Percentiles rank a stretch among this genome's conserved stretches.
Conservation (phyloP, 2,329 filamentous ascomycete genomes). For the Fusarium sp. region DNA sequence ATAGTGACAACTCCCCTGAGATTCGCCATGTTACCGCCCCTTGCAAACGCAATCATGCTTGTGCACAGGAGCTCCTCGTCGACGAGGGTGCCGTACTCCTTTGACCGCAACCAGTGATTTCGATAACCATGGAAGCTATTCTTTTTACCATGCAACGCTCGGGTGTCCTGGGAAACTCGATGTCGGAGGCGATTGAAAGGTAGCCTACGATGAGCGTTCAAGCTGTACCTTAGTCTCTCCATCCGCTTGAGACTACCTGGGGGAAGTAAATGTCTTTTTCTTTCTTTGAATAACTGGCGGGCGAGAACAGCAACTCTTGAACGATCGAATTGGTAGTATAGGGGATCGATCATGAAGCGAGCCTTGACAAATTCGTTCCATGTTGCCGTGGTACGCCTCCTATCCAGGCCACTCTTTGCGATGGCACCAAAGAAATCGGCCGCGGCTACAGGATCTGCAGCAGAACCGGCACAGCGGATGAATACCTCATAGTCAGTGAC, state of each 20-base stretch:
- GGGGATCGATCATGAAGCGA: slow-evolving; percentile 58
- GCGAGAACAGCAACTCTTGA: slow-evolving; percentile 54
- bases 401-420: slow-evolving; percentile 39
- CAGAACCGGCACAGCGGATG: slow-evolving; percentile 61
- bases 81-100: slow-evolving; percentile 44
- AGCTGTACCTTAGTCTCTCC: slow-evolving; percentile 47
- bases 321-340: slow-evolving; percentile 61
- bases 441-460: slow-evolving; percentile 51
- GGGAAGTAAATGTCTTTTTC: slow-evolving; percentile 1
- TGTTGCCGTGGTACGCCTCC: slow-evolving; percentile 47
- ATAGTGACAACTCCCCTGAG: slow-evolving; percentile 51
- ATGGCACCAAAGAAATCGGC: slow-evolving; percentile 51
- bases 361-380: slow-evolving; percentile 62
- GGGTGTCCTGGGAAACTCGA: slow-evolving; percentile 40
- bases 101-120: slow-evolving; percentile 45
- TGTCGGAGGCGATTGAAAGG: slow-evolving; percentile 48
- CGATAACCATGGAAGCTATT: slow-evolving; percentile 41
- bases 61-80: slow-evolving; percentile 56
- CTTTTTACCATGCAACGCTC: slow-evolving; percentile 44
- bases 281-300: slow-evolving; percentile 48
- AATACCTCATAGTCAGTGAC: slow-evolving; percentile 58
- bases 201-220: slow-evolving; percentile 40
- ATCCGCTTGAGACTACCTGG: slow-evolving; percentile 39
- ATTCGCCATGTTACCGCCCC: slow-evolving; percentile 50
- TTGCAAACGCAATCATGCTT: slow-evolving; percentile 56